Percentiles rank a stretch among this genome's conserved stretches.
Evolutionary conservation across 2,329 filamentous ascomycete genomes (phyloP).

Genomic region (Exophiala viscosa): DNA sequence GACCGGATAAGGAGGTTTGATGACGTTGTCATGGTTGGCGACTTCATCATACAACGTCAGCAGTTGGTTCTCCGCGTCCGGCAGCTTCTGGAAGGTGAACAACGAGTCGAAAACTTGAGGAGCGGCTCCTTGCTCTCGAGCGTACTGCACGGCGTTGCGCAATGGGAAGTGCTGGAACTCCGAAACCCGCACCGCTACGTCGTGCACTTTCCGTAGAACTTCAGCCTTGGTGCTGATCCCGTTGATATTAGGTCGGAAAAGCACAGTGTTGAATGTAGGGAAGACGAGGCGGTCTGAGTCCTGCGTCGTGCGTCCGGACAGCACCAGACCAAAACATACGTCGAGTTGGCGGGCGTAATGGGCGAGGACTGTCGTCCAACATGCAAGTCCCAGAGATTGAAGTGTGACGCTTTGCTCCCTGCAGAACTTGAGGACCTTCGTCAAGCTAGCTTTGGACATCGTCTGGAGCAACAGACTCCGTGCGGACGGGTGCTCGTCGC

Average conservation of each 20-base stretch:
- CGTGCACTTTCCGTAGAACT: constrained; percentile 71
- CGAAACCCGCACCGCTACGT: constrained; percentile 62
- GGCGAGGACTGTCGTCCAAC: constrained; percentile 70
- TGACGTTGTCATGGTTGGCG: constrained; percentile 46
- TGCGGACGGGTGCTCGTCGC: neutral
- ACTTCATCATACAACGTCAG: constrained; percentile 59
- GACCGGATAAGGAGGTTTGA: constrained; percentile 74
- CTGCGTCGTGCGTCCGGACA: constrained; percentile 78
- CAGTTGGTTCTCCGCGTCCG: constrained; percentile 32
- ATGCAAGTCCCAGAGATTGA: constrained; percentile 71
- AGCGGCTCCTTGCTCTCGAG: constrained; percentile 37
- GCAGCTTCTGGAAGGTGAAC: constrained; percentile 62
- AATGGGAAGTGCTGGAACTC: constrained; percentile 75
- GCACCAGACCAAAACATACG: constrained; percentile 74
- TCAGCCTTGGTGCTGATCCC: constrained; percentile 53
- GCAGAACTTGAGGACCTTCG: constrained; percentile 58
- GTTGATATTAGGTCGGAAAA: constrained; percentile 68
- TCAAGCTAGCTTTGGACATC: constrained; percentile 41
- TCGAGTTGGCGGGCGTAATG: constrained; percentile 63
- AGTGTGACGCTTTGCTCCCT: constrained; percentile 64
- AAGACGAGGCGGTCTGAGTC: constrained; percentile 67
- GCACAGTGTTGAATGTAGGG: constrained; percentile 88
- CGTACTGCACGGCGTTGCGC: constrained; percentile 60
- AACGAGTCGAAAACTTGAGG: constrained; percentile 57
- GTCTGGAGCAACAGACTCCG: constrained; percentile 44